These are phyloP conservation scores for Pythium aquatile DNA, from an alignment of 352 stramenopile genomes.

Conservation along the genomic window DNA sequence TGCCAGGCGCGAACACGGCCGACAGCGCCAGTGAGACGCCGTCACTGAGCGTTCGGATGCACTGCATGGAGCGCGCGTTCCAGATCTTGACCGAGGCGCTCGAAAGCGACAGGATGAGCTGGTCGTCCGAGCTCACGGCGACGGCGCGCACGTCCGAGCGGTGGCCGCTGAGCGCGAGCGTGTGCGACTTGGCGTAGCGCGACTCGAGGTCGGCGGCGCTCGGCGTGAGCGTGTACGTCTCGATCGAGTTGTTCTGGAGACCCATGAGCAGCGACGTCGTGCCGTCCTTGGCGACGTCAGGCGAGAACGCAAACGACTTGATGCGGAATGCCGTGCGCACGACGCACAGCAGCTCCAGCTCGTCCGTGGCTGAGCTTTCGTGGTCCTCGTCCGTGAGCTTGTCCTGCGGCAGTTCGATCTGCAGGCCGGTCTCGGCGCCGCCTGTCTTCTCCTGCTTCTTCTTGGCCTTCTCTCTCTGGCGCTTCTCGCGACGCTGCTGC, in stretches of 20 bases:
- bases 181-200: slow-evolving; percentile 62
- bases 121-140: slow-evolving; percentile 85
- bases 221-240: slow-evolving; percentile 81
- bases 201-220: slow-evolving; percentile 58
- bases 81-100: slow-evolving; percentile 90
- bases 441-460: slow-evolving; percentile 58
- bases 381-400: slow-evolving; percentile 44
- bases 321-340: slow-evolving; percentile 85
- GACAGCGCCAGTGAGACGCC: slow-evolving; percentile 89
- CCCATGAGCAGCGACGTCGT: slow-evolving; percentile 83
- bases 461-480: slow-evolving; percentile 84
- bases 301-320: slow-evolving; percentile 87
- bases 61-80: slow-evolving; percentile 90
- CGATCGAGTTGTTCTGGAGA: slow-evolving; percentile 91
- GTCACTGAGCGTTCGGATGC: slow-evolving; percentile 87
- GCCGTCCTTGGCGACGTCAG: slow-evolving; percentile 77
- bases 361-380: slow-evolving; percentile 74
- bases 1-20: slow-evolving; percentile 94
- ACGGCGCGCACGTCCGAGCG: slow-evolving; percentile 91
- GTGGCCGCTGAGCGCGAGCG: slow-evolving; percentile 83
- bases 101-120: slow-evolving; percentile 89
- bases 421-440: slow-evolving; percentile 6
- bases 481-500: slow-evolving; percentile 86
- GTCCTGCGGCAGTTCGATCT: slow-evolving; percentile 33
- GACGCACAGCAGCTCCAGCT: slow-evolving; percentile 84